These are phyloP conservation scores for Linnemannia hyalina DNA, from an alignment of 192 early-diverging fungal genomes.

Conservation along the genomic window DNA sequence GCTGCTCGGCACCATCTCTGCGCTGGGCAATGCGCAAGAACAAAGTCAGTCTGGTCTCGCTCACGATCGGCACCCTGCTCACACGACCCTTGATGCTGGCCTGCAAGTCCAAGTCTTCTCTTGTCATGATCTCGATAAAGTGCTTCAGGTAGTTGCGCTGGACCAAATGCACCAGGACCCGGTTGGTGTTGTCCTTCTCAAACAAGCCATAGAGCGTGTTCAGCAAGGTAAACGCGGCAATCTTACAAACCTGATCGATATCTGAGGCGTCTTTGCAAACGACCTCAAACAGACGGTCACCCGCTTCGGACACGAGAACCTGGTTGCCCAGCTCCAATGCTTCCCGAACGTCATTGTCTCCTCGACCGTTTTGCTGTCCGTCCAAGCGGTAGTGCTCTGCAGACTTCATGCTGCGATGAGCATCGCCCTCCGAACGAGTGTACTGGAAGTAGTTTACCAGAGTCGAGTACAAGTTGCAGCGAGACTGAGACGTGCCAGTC, in stretches of 20 bases:
- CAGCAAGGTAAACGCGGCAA: slow-evolving; percentile 85
- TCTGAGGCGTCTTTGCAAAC: slow-evolving; percentile 88
- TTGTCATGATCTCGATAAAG: slow-evolving; percentile 68
- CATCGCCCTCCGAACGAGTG: slow-evolving; percentile 52
- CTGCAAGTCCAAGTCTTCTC: slow-evolving; percentile 74
- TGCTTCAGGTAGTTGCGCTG: slow-evolving; percentile 70
- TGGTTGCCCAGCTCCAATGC: slow-evolving; percentile 61
- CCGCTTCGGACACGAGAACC: slow-evolving; percentile 62
- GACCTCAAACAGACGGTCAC: slow-evolving; percentile 81
- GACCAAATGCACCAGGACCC: slow-evolving; percentile 60
- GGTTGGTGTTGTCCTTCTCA: slow-evolving; percentile 57
- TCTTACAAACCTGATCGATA: slow-evolving; percentile 84
- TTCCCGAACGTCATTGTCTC: slow-evolving; percentile 17
- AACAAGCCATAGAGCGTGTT: slow-evolving; percentile 74
- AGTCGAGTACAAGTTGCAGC: slow-evolving; percentile 86
- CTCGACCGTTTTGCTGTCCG: not conserved
- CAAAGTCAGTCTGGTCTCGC: slow-evolving; percentile 85
- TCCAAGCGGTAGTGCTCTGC: not conserved
- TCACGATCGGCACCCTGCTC: slow-evolving; percentile 64
- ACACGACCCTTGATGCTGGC: slow-evolving; percentile 61
- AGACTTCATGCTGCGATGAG: slow-evolving; percentile 12
- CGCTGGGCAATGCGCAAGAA: slow-evolving; percentile 84
- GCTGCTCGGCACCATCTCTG: slow-evolving; percentile 78
- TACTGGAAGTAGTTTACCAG: slow-evolving; percentile 81
- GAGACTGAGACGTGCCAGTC: slow-evolving; percentile 66